Conservation (phyloP, 106 monocot species). For the Dendrobium chrysotoxum region DNA sequence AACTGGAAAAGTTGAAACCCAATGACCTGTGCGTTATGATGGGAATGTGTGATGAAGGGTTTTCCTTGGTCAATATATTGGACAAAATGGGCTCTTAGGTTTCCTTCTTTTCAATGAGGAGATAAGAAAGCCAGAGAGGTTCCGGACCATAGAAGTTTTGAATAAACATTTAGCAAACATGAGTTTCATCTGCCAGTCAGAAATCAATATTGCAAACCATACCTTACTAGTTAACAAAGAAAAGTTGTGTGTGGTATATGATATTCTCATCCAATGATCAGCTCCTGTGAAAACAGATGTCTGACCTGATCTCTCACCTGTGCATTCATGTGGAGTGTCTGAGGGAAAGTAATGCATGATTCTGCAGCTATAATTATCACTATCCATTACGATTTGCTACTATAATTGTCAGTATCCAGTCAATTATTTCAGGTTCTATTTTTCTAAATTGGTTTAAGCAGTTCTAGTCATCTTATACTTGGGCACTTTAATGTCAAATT, state of each 20-base stretch:
- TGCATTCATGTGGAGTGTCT: constrained; percentile 1
- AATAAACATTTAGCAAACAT: background rate
- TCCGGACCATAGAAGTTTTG: background rate
- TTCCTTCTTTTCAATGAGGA: background rate
- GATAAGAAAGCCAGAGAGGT: background rate
- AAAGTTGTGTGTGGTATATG: background rate
- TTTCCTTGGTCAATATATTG: background rate
- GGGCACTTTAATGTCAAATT: background rate
- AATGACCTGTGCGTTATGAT: constrained; percentile 19
- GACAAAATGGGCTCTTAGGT: background rate
- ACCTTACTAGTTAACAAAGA: no score
- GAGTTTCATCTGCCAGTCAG: background rate
- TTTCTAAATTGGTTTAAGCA: background rate
- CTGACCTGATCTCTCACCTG: background rate
- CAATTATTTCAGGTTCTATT: background rate
- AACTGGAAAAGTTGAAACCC: constrained; percentile 18
- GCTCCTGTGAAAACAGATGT: background rate
- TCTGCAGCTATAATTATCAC: background rate
- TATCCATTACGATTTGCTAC: no score
- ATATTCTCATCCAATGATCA: background rate
- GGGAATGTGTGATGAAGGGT: constrained; percentile 10
- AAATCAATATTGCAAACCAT: no score
- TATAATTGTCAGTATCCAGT: background rate
- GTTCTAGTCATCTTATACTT: background rate
- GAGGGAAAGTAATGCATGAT: background rate